Conservation (phyloP, 805 yeast species). For the Cyberlindnera euphorbiae region DNA sequence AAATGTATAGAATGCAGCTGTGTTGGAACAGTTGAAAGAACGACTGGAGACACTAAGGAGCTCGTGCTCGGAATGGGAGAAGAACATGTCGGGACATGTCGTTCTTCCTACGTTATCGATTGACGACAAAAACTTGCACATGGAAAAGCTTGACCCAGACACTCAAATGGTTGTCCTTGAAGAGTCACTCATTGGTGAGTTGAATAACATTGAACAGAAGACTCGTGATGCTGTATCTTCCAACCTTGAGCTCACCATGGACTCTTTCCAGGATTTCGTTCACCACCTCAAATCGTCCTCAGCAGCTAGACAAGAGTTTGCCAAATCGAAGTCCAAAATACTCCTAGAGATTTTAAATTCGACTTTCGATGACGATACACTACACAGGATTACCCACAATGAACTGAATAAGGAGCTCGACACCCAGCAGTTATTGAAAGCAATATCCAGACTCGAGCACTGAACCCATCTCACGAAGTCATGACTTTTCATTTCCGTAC, state of each 20-base stretch:
- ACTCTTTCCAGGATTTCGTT: conserved; percentile 20
- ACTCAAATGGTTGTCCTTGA: conserved; percentile 24
- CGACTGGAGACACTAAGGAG: conserved; percentile 39
- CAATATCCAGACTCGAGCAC: conserved; percentile 28
- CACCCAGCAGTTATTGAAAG: conserved; percentile 31
- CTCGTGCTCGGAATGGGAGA: conserved; percentile 47
- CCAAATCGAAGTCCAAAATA: conserved; percentile 38
- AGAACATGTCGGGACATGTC: conserved; percentile 10
- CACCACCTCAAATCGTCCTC: conserved; percentile 21
- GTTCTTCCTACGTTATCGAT: conserved; percentile 12
- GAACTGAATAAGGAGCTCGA: conserved; percentile 26
- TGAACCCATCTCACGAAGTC: conserved; percentile 3
- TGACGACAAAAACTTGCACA: conserved; percentile 7
- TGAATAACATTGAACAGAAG: conserved; percentile 10
- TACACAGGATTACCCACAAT: conserved; percentile 14
- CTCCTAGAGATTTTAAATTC: conserved; percentile 38
- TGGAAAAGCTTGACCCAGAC: conserved; percentile 14
- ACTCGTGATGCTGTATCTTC: conserved; percentile 13
- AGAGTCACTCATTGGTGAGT: conserved; percentile 15
- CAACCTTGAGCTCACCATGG: conserved; percentile 19
- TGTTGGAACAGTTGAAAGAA: conserved; percentile 40
- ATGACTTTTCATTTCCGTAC: too few species aligned
- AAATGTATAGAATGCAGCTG: conserved; percentile 47
- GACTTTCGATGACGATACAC: conserved; percentile 42
- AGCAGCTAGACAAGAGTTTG: conserved; percentile 14